phyloP scores from a whole-genome alignment of 352 stramenopile species.

The Globisporangium megalacanthum region DNA sequence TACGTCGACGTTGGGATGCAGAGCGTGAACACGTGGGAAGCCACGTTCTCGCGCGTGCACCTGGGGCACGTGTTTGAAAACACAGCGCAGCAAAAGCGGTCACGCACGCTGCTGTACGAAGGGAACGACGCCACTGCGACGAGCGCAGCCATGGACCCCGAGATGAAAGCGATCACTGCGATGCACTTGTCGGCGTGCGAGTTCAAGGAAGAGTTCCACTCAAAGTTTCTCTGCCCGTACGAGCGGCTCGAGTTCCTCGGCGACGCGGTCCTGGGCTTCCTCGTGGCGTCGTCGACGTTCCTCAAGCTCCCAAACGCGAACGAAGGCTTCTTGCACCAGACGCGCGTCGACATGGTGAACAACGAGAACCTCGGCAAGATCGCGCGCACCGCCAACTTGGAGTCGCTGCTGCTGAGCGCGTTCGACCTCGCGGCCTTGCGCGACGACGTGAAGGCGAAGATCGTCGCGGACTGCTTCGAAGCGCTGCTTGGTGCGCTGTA shows the following conservation, averaged over 20 bases:
- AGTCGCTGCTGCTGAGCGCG: conserved; percentile 62
- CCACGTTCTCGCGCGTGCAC: conserved; percentile 63
- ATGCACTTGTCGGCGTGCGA: conserved; percentile 52
- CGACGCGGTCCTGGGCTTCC: conserved; percentile 78
- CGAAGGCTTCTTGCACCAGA: conserved; percentile 68
- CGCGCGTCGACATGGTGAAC: conserved; percentile 67
- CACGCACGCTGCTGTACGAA: conserved; percentile 42
- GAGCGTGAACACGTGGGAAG: conserved; percentile 76
- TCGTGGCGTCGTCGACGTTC: conserved; percentile 76
- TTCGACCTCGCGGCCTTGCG: conserved; percentile 58
- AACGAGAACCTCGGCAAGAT: conserved; percentile 77
- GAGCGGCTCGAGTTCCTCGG: conserved; percentile 83
- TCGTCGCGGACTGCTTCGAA: conserved; percentile 80
- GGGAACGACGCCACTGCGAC: conserved; percentile 7
- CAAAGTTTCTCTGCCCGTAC: conserved; percentile 72
- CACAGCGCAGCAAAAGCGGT: conserved; percentile 47
- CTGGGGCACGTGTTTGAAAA: conserved; percentile 76
- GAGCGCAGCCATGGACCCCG: conserved; percentile 20
- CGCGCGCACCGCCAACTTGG: conserved; percentile 65
- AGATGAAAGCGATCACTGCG: conserved; percentile 47
- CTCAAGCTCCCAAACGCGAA: conserved; percentile 64
- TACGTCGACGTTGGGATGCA: conserved; percentile 84
- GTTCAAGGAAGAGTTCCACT: conserved; percentile 77
- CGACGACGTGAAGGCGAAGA: conserved; percentile 57
- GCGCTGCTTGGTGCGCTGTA: conserved; percentile 76